Conservation (phyloP, 2,329 filamentous ascomycete species). For the Colletotrichum orchidophilum region DNA sequence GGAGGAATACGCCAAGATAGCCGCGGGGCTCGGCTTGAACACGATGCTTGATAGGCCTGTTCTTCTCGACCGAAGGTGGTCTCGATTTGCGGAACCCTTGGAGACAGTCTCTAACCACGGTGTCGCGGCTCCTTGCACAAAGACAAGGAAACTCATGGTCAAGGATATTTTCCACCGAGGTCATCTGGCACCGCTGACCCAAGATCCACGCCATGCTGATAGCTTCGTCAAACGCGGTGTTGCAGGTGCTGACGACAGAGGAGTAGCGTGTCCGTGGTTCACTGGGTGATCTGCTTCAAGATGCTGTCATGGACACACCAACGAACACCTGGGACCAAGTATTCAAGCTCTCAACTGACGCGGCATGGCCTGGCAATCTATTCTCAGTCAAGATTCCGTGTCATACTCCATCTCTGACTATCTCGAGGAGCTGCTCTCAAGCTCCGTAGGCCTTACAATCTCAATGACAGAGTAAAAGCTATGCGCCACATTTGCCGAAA, state of each 20-base stretch:
- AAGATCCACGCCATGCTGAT: slow-evolving; percentile 57
- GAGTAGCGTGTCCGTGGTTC: slow-evolving; percentile 62
- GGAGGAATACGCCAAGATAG: slow-evolving; percentile 64
- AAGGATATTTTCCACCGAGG: slow-evolving; percentile 60
- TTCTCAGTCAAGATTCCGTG: slow-evolving; percentile 60
- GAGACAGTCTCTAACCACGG: slow-evolving; percentile 46
- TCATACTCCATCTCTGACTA: slow-evolving; percentile 62
- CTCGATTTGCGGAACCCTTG: slow-evolving; percentile 57
- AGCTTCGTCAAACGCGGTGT: slow-evolving; percentile 58
- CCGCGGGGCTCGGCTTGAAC: slow-evolving; percentile 59
- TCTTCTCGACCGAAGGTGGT: slow-evolving; percentile 52
- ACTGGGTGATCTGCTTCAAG: slow-evolving; percentile 59
- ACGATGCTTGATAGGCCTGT: slow-evolving; percentile 54
- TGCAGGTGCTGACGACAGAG: slow-evolving; percentile 58
- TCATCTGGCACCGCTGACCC: slow-evolving; percentile 61
- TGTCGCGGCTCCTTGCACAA: slow-evolving; percentile 34
- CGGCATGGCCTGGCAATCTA: slow-evolving; percentile 57
- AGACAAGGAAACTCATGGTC: slow-evolving; percentile 48
- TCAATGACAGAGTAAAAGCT: slow-evolving; percentile 62
- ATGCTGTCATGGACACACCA: slow-evolving; percentile 57
- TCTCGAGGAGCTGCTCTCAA: slow-evolving; percentile 59
- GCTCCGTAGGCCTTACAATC: slow-evolving; percentile 60
- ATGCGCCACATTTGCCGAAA: slow-evolving; percentile 50
- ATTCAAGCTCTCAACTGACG: slow-evolving; percentile 52
- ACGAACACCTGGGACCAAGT: slow-evolving; percentile 60